Evolutionary conservation across 192 early-diverging fungal species (phyloP).

Genomic region (Backusella westeae): DNA sequence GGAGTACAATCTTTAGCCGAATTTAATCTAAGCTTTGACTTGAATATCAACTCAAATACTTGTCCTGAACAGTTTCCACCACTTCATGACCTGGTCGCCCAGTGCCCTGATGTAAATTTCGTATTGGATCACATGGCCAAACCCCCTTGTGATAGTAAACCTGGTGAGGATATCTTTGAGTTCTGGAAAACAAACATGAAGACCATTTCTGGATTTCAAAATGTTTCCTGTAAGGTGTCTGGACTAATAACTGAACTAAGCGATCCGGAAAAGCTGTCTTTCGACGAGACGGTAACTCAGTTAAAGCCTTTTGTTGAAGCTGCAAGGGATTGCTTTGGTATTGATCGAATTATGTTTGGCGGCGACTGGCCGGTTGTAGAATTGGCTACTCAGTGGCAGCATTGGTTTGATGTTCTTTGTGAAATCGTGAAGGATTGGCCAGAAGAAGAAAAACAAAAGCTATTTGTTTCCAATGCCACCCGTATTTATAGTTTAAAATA

Average conservation of each 20-base stretch:
- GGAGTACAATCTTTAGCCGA: slow-evolving; percentile 22
- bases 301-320: slow-evolving; percentile 26
- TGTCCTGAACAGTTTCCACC: slow-evolving; percentile 35
- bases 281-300: slow-evolving; percentile 8
- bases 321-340: slow-evolving; percentile 25
- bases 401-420: slow-evolving; percentile 26
- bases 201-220: slow-evolving; percentile 17
- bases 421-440: slow-evolving; percentile 18
- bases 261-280: neutral
- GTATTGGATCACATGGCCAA: slow-evolving; percentile 37
- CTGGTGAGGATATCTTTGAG: slow-evolving; percentile 25
- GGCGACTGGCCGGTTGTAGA: slow-evolving; percentile 35
- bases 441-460: slow-evolving; percentile 23
- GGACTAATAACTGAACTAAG: slow-evolving; percentile 27
- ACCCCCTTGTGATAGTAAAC: slow-evolving; percentile 22
- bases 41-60: slow-evolving; percentile 21
- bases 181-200: slow-evolving; percentile 19
- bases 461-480: slow-evolving; percentile 29
- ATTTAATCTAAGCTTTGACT: slow-evolving; percentile 29
- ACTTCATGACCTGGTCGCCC: slow-evolving; percentile 15
- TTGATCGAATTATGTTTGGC: slow-evolving; percentile 32
- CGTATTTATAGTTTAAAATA: neutral
- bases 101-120: slow-evolving; percentile 28
- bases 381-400: slow-evolving; percentile 11
- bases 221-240: slow-evolving; percentile 33